Percentiles rank a stretch among this genome's conserved stretches.
phyloP scores from a whole-genome alignment of 805 yeast genomes.

The Ogataea henricii region DNA sequence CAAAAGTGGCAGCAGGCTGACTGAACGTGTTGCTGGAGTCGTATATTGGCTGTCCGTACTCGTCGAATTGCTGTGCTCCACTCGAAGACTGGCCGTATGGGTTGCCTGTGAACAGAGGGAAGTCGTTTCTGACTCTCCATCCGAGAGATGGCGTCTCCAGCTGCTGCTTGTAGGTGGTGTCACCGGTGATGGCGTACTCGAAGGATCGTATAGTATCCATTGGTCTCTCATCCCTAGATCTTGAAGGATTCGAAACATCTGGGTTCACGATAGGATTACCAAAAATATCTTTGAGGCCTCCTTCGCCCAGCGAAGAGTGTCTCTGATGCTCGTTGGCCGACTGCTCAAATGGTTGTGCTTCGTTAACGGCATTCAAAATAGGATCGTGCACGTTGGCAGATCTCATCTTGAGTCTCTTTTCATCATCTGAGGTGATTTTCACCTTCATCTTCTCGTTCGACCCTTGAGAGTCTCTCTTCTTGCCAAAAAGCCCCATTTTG shows the following conservation, averaged over 20 bases:
- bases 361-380: slow-evolving; percentile 89
- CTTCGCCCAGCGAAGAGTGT: slow-evolving; percentile 36
- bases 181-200: slow-evolving; percentile 94
- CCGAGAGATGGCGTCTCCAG: slow-evolving; percentile 79
- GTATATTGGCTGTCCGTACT: slow-evolving; percentile 42
- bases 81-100: slow-evolving; percentile 34
- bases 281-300: slow-evolving; percentile 74
- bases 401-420: slow-evolving; percentile 58
- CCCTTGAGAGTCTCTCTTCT: slow-evolving; percentile 39
- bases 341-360: slow-evolving; percentile 92
- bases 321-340: slow-evolving; percentile 40
- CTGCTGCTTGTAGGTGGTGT: slow-evolving; percentile 72
- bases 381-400: slow-evolving; percentile 83
- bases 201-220: slow-evolving; percentile 92
- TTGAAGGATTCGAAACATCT: slow-evolving; percentile 90
- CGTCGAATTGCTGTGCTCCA: slow-evolving; percentile 36
- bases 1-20: slow-evolving; percentile 16
- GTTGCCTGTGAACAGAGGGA: slow-evolving; percentile 53
- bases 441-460: slow-evolving; percentile 32
- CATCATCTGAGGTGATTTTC: slow-evolving; percentile 53
- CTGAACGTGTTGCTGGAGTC: slow-evolving; percentile 30
- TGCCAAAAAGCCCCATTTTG: slow-evolving; percentile 49
- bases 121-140: slow-evolving; percentile 82
- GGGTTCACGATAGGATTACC: slow-evolving; percentile 79
- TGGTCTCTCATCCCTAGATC: slow-evolving; percentile 94